Base-by-base conservation (phyloP, 2,329 filamentous ascomycete species). In the Verticillium tricorpus region DNA sequence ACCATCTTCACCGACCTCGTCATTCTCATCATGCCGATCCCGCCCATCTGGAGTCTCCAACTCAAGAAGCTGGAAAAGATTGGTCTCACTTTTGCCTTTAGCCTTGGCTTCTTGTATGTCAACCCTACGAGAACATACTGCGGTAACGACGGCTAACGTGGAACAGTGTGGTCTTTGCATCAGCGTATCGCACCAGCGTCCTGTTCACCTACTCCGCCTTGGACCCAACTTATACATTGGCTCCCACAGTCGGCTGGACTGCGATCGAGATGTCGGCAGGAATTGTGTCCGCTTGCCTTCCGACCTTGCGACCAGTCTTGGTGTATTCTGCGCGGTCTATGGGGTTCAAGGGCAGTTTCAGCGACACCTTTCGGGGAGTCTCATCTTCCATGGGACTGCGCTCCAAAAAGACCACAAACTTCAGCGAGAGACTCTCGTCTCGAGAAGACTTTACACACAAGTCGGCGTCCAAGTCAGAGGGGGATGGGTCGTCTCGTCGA, bases 221-320 rank as follows among this genome's bases (percentile, higher is more conserved):
- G n/a, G 45, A 57, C 58, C 9, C 79, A 82, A 73, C 74, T n/a
- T 82, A 81, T 67, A 79, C 79, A 0, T 72, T 83, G 9, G 78
- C 78, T 0, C 76, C 75, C 1, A 76, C 78, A 0, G 75, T 78
- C 5, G 78, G 76, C 60, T 83, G 80, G 81, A 80, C 79, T 7
- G 73, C 73, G 5, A 78, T 82, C 63, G 81, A 83, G 66, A 77
- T 80, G 69, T 74, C 79, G 0, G 76, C 78, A 0, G 83, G 81
- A 58, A 82, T 85, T 64, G 73, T 83, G 54, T 82, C 81, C 0
- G 82, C 82, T 7, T 83, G 80, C 64, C 77, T 84, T 0, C 83
- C 83, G 0, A 83, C 82, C 0, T 71, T 85, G 2, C 45, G 45
- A 25, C 45, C 45, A 14, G 74, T 81, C 15, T 65, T 82, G 35